These are phyloP conservation scores for Zymoseptoria pseudotritici DNA, from an alignment of 2,329 filamentous ascomycete species.

Conservation along the genomic window DNA sequence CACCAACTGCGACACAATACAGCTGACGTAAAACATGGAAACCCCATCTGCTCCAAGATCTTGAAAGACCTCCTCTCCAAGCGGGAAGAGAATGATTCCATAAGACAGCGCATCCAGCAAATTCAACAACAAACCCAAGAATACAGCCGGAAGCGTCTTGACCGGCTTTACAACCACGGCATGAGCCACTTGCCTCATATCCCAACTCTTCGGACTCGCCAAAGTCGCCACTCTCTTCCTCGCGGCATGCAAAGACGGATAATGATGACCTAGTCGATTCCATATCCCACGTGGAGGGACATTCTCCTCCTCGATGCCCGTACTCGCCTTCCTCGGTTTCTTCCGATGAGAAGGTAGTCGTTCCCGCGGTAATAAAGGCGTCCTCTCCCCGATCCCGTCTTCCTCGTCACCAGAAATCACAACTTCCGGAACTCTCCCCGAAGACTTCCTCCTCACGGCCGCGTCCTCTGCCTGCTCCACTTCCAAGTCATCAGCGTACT, in stretches of 20 bases:
- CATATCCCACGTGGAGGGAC: constrained; percentile 18
- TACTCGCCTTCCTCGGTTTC: constrained; percentile 13
- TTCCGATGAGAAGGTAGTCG: constrained; percentile 19
- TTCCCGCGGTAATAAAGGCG: constrained; percentile 32
- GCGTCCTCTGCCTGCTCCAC: neutral
- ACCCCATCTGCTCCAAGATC: constrained; percentile 87
- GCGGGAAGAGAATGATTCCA: constrained; percentile 81
- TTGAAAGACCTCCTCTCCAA: constrained; percentile 79
- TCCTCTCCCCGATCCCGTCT: constrained; percentile 19
- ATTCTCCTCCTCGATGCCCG: constrained; percentile 21
- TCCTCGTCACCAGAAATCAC: constrained; percentile 22
- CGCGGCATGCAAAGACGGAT: constrained; percentile 18
- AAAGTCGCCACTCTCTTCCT: constrained; percentile 31
- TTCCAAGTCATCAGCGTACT: constrained; percentile 8
- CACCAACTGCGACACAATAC: constrained; percentile 83
- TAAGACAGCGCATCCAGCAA: constrained; percentile 93
- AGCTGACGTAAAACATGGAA: constrained; percentile 98
- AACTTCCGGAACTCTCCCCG: constrained; percentile 20
- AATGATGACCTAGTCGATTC: constrained; percentile 25
- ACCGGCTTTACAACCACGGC: constrained; percentile 59
- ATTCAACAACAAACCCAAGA: constrained; percentile 83
- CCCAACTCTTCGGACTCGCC: constrained; percentile 62
- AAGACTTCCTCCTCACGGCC: neutral
- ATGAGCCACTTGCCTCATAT: constrained; percentile 57
- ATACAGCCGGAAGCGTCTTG: constrained; percentile 72